Percentiles rank a stretch among this genome's conserved stretches.
These are phyloP conservation scores for Arthroderma sp. DNA, from an alignment of 2,329 filamentous ascomycete species.

Conservation along the genomic window DNA sequence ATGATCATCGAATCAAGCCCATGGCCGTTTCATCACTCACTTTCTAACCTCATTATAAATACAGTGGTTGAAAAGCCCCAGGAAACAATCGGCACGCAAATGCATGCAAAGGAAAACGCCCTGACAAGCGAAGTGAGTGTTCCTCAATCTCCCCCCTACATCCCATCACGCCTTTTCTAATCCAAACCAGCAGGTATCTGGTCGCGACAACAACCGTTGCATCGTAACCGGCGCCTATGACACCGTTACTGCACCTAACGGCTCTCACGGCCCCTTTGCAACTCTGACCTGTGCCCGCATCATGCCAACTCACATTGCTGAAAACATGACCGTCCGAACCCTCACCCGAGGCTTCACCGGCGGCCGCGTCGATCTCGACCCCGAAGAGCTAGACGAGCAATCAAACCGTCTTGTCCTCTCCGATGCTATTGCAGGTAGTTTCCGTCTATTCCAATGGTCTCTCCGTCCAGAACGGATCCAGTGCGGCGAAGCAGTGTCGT, in stretches of 20 bases:
- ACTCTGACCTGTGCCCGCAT: slow-evolving; percentile 3
- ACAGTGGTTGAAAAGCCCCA: no score
- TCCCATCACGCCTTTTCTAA: no score
- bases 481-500: background rate
- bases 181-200: background rate
- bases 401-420: slow-evolving; percentile 2
- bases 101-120: no score
- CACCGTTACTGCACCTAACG: background rate
- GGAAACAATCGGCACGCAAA: no score
- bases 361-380: background rate
- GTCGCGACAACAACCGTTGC: slow-evolving; percentile 3
- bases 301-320: slow-evolving; percentile 1
- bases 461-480: background rate
- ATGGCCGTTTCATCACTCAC: no score
- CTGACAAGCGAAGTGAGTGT: no score
- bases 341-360: slow-evolving; percentile 5
- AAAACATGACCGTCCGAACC: background rate
- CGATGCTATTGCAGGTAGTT: background rate
- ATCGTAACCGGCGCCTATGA: slow-evolving; percentile 1
- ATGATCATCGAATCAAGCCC: background rate
- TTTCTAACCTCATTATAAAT: no score
- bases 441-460: slow-evolving; percentile 3
- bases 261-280: background rate
- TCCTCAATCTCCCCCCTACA: no score
- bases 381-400: background rate